These are phyloP conservation scores for Orbilia blumenaviensis DNA, from an alignment of 2,329 filamentous ascomycete species.

Conservation along the genomic window DNA sequence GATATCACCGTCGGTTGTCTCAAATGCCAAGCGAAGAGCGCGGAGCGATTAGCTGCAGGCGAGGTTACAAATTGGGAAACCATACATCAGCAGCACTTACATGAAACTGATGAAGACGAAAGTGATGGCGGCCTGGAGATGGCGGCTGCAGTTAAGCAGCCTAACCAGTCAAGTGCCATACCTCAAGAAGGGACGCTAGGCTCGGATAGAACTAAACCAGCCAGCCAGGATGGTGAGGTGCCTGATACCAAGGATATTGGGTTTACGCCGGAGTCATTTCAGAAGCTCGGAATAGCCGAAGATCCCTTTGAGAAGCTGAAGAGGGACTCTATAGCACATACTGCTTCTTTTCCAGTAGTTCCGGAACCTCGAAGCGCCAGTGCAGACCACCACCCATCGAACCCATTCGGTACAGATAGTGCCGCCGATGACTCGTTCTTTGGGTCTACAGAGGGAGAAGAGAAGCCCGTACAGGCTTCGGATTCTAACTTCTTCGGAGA, in stretches of 20 bases:
- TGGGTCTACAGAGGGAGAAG: background rate
- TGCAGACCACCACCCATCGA: background rate
- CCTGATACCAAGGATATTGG: conserved; percentile 49
- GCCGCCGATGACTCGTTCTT: conserved; percentile 34
- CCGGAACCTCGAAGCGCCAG: conserved; percentile 32
- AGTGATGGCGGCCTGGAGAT: conserved; percentile 40
- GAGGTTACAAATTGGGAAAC: conserved; percentile 36
- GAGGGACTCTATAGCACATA: conserved; percentile 34
- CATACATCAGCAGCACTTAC: conserved; percentile 43
- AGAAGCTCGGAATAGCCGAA: conserved; percentile 6
- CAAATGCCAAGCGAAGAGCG: conserved; percentile 42
- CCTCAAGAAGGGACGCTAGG: background rate
- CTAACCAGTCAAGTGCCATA: background rate
- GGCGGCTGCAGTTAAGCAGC: background rate
- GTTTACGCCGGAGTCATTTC: conserved; percentile 28
- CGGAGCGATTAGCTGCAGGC: conserved; percentile 35
- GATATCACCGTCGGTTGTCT: conserved; percentile 47
- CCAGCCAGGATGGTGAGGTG: background rate
- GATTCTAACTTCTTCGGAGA: conserved; percentile 50
- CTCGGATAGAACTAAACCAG: background rate
- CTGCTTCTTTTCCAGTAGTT: conserved; percentile 35
- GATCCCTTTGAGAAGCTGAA: conserved; percentile 35
- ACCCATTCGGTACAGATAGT: conserved; percentile 43
- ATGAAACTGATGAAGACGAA: conserved; percentile 22
- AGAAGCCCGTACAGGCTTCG: conserved; percentile 34